Evolutionary conservation across 371 early-diverging fungal species (phyloP).

Genomic region (Furculomyces boomerangus): DNA sequence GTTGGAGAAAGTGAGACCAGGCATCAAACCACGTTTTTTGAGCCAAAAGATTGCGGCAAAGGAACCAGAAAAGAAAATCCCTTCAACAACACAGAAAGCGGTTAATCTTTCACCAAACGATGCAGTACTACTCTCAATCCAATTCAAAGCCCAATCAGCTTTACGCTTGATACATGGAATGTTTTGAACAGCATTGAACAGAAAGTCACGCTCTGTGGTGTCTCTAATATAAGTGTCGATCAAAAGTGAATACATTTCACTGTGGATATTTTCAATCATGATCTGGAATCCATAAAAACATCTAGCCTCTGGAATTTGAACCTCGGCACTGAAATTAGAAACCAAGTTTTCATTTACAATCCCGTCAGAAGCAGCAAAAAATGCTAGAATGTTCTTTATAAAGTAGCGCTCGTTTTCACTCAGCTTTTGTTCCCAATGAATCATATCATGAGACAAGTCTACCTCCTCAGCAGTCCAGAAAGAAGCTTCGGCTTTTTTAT

Average conservation of each 20-base stretch:
- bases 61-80: constrained; percentile 99
- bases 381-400: constrained; percentile 94
- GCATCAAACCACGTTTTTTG: constrained; percentile 99
- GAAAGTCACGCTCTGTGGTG: constrained; percentile 57
- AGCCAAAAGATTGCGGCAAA: constrained; percentile 99
- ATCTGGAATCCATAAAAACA: constrained; percentile 99
- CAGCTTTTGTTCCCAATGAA: constrained; percentile 88
- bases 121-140: constrained; percentile 77
- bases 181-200: constrained; percentile 95
- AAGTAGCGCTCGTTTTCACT: constrained; percentile 90
- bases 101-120: constrained; percentile 92
- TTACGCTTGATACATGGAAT: constrained; percentile 95
- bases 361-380: constrained; percentile 99
- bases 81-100: constrained; percentile 99
- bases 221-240: constrained; percentile 99
- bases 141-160: constrained; percentile 98
- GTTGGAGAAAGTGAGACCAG: constrained; percentile 98
- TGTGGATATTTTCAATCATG: constrained; percentile 99
- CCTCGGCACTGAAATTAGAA: constrained; percentile 92
- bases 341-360: constrained; percentile 99
- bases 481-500: constrained; percentile 98
- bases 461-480: constrained; percentile 99
- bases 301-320: constrained; percentile 96
- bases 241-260: constrained; percentile 96
- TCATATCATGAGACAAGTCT: constrained; percentile 86